phyloP scores from a whole-genome alignment of 495 filamentous ascomycete species.

The Venustampulla echinocandica region DNA sequence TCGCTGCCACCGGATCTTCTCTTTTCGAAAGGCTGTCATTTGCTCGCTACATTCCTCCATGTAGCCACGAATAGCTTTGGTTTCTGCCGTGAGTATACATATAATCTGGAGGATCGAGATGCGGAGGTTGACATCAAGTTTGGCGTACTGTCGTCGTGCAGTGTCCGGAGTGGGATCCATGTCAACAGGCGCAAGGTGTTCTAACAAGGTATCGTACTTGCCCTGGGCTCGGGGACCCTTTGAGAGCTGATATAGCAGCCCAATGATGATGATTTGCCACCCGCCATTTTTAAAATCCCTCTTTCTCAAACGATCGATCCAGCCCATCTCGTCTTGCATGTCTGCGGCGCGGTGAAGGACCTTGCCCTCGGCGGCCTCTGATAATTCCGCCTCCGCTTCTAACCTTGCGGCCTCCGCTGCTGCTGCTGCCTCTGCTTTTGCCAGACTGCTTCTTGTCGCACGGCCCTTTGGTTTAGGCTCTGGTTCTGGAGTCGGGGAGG shows the following conservation, averaged over 20 bases:
- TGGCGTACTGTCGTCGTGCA: conserved; percentile 58
- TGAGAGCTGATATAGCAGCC: conserved; percentile 76
- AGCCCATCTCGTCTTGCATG: conserved; percentile 61
- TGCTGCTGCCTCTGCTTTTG: conserved; percentile 65
- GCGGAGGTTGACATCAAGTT: conserved; percentile 73
- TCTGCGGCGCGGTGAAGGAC: conserved; percentile 70
- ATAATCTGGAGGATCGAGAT: conserved; percentile 76
- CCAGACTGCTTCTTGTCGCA: conserved; percentile 76
- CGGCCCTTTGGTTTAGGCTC: conserved; percentile 55
- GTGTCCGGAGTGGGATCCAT: conserved; percentile 64
- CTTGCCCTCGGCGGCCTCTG: conserved; percentile 33
- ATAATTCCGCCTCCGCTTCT: conserved; percentile 18
- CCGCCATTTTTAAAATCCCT: conserved; percentile 85
- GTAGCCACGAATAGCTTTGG: conserved; percentile 73
- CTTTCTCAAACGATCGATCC: conserved; percentile 74
- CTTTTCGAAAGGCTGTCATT: conserved; percentile 89
- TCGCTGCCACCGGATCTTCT: conserved; percentile 88
- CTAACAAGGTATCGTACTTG: conserved; percentile 56
- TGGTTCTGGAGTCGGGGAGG: conserved; percentile 52
- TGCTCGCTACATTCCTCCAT: conserved; percentile 83
- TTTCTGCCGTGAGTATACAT: conserved; percentile 78
- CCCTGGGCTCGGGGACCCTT: conserved; percentile 44
- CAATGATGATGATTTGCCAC: conserved; percentile 85
- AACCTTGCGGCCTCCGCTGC: conserved; percentile 32
- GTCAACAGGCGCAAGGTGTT: conserved; percentile 68